Conservation (phyloP, 179 eudicot genomes). For the Vitellaria paradoxa region DNA sequence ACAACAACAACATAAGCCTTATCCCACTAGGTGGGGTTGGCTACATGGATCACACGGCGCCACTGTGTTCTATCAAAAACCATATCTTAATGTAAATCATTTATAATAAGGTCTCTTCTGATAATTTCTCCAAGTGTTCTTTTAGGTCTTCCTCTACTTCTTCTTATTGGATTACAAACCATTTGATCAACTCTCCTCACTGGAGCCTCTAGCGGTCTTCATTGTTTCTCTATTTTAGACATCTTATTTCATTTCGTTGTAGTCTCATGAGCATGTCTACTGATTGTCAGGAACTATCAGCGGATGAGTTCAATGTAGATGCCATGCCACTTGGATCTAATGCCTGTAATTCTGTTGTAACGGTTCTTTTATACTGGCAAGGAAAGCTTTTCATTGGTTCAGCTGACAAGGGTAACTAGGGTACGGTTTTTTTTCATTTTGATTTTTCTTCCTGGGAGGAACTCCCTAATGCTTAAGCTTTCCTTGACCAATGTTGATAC, state of each 20-base stretch:
- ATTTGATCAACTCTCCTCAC: no score
- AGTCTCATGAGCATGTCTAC: not conserved
- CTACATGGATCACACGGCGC: no score
- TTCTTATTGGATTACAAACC: no score
- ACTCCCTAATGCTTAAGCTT: not conserved
- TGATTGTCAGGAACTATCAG: slow-evolving; percentile 46
- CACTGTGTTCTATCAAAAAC: no score
- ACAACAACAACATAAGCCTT: no score
- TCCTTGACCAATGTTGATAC: not conserved
- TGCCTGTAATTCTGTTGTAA: slow-evolving; percentile 63
- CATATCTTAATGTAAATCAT: no score
- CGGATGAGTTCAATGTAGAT: slow-evolving; percentile 43
- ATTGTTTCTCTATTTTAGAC: not conserved
- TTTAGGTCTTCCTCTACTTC: no score
- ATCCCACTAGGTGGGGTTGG: no score
- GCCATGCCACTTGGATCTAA: slow-evolving; percentile 50
- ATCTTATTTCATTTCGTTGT: not conserved
- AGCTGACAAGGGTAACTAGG: slow-evolving; percentile 69
- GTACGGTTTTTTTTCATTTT: slow-evolving; percentile 24
- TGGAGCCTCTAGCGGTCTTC: no score
- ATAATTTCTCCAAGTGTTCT: no score
- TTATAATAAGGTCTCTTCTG: no score
- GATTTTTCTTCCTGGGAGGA: not conserved
- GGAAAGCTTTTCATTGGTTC: slow-evolving; percentile 77
- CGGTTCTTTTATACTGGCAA: slow-evolving; percentile 51